phyloP scores from a whole-genome alignment of 2,329 filamentous ascomycete genomes.

The Diaporthe citriasiana region DNA sequence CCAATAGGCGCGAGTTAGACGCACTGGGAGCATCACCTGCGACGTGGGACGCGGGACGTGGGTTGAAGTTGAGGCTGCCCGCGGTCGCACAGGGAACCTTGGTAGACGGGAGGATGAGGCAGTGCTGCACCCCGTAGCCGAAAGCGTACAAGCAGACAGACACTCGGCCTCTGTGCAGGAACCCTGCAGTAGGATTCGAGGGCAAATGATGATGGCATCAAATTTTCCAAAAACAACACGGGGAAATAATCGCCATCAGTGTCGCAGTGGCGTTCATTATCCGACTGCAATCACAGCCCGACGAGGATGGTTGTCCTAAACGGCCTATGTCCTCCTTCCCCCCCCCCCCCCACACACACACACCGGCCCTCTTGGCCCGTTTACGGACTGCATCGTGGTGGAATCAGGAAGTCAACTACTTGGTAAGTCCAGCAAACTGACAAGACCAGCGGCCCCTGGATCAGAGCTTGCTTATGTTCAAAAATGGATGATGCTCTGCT shows the following conservation, averaged over 20 bases:
- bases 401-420: too few species aligned
- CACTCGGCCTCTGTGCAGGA: not conserved
- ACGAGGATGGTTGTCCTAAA: not conserved
- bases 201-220: slow-evolving; percentile 31
- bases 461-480: too few species aligned
- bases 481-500: too few species aligned
- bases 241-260: not conserved
- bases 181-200: slow-evolving; percentile 19
- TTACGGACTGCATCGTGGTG: too few species aligned
- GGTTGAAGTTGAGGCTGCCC: not conserved
- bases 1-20: slow-evolving; percentile 29
- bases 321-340: not conserved
- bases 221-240: not conserved
- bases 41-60: not conserved
- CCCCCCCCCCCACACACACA: too few species aligned
- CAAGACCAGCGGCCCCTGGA: too few species aligned
- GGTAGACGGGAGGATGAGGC: slow-evolving; percentile 37
- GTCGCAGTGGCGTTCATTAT: slow-evolving; percentile 17
- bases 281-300: slow-evolving; percentile 10
- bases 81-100: too few species aligned
- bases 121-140: not conserved
- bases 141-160: not conserved
- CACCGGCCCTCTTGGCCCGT: not conserved
- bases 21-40: not conserved
- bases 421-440: too few species aligned